These are phyloP conservation scores for Microbotryum lychnidis-dioicae DNA, from an alignment of 1,284 basidiomycete species.

Conservation along the genomic window DNA sequence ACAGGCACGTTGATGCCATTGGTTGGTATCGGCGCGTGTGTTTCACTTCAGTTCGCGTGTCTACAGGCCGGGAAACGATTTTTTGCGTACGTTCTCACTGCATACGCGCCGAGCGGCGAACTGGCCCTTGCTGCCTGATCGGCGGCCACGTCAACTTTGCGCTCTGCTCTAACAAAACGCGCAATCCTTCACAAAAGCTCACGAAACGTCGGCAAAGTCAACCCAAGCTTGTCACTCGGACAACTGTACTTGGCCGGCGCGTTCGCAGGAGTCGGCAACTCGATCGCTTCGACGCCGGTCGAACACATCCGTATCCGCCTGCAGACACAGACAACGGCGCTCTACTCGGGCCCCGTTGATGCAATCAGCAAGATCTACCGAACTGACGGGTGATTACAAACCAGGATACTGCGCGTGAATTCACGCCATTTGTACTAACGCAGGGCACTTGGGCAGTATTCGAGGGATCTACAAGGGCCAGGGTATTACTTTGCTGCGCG, in stretches of 20 bases:
- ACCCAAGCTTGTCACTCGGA: conserved; percentile 51
- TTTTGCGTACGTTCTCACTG: conserved; percentile 53
- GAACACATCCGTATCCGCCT: conserved; percentile 95
- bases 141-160: conserved; percentile 6
- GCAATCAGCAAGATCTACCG: conserved; percentile 72
- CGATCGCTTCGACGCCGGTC: conserved; percentile 86
- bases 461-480: conserved; percentile 86
- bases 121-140: background rate
- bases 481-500: conserved; percentile 71
- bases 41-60: conserved; percentile 92
- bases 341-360: conserved; percentile 75
- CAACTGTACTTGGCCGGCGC: conserved; percentile 76
- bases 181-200: conserved; percentile 30
- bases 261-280: conserved; percentile 79
- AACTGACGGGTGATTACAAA: conserved; percentile 48
- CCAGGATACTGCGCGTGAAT: too few species aligned
- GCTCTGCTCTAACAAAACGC: too few species aligned
- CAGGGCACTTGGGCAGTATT: conserved; percentile 38
- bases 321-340: conserved; percentile 63
- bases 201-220: conserved; percentile 53
- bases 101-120: too few species aligned
- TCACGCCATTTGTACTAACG: too few species aligned
- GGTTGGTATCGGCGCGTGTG: conserved; percentile 87
- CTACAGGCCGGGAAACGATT: conserved; percentile 82
- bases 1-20: conserved; percentile 84